phyloP scores from a whole-genome alignment of 305 asterid genomes.

The Coffea humblotiana region DNA sequence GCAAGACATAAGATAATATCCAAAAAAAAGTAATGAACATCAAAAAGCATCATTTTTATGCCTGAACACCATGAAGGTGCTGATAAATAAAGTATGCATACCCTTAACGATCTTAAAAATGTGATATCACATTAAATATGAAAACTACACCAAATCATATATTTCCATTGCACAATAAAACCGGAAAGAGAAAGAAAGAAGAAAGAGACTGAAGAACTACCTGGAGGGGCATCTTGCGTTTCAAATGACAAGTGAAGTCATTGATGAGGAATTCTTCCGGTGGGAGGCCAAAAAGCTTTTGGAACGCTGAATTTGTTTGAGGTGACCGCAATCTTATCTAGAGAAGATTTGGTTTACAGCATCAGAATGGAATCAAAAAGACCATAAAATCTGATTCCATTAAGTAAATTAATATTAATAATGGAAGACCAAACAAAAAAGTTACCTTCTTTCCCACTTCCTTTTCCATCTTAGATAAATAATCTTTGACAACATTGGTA shows the following conservation, averaged over 20 bases:
- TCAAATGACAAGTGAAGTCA: slow-evolving; percentile 91
- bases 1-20: slow-evolving; percentile 9
- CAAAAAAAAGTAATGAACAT: slow-evolving; percentile 17
- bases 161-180: neutral
- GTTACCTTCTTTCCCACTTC: slow-evolving; percentile 96
- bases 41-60: neutral
- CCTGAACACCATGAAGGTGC: neutral
- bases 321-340: slow-evolving; percentile 91
- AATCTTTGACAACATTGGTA: slow-evolving; percentile 68
- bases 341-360: slow-evolving; percentile 24
- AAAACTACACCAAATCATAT: neutral
- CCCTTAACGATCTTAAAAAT: neutral
- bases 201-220: slow-evolving; percentile 35
- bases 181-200: neutral
- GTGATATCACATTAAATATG: neutral
- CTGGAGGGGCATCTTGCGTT: slow-evolving; percentile 97
- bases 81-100: neutral
- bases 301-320: slow-evolving; percentile 95
- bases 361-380: slow-evolving; percentile 15
- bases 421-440: slow-evolving; percentile 15
- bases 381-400: slow-evolving; percentile 4
- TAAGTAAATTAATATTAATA: slow-evolving; percentile 20
- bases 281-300: slow-evolving; percentile 87
- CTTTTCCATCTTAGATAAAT: slow-evolving; percentile 89
- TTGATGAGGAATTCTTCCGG: slow-evolving; percentile 97